A percentile compares a stretch with the other conserved stretches of the same genome.
phyloP scores from a whole-genome alignment of 139 green algal genomes.

The Asterochloris erici region DNA sequence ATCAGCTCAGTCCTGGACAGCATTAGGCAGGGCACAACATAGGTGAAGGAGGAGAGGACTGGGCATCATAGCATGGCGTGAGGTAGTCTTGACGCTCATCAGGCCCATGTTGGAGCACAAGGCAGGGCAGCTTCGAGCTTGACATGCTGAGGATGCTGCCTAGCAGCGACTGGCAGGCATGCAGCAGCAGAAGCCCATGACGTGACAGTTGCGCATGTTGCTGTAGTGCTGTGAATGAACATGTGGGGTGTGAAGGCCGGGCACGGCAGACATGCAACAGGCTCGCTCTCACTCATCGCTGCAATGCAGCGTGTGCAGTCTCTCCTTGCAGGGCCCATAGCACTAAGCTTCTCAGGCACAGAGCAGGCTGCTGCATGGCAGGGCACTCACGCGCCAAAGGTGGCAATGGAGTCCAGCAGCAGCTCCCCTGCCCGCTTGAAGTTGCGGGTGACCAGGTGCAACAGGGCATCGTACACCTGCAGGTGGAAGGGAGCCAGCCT shows the following conservation, averaged over 20 bases:
- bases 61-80: neutral
- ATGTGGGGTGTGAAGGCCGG: neutral
- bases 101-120: too few species aligned
- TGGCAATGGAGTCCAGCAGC: conserved; percentile 93
- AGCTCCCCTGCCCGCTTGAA: conserved; percentile 83
- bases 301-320: too few species aligned
- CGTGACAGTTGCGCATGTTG: too few species aligned
- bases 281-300: neutral
- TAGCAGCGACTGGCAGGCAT: too few species aligned
- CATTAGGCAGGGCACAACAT: neutral
- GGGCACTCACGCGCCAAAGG: conserved; percentile 81
- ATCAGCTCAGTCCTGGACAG: conserved; percentile 84
- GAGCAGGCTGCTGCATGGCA: neutral
- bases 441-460: conserved; percentile 78
- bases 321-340: neutral
- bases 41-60: neutral
- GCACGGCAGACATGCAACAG: neutral
- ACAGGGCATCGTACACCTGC: conserved; percentile 92
- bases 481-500: too few species aligned
- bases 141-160: too few species aligned
- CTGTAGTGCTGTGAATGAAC: too few species aligned
- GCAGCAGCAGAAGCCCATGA: too few species aligned
- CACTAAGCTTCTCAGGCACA: neutral
- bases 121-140: too few species aligned
- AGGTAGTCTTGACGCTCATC: too few species aligned